These are phyloP conservation scores for Botryotinia convoluta DNA, from an alignment of 2,329 filamentous ascomycete species.

Conservation along the genomic window DNA sequence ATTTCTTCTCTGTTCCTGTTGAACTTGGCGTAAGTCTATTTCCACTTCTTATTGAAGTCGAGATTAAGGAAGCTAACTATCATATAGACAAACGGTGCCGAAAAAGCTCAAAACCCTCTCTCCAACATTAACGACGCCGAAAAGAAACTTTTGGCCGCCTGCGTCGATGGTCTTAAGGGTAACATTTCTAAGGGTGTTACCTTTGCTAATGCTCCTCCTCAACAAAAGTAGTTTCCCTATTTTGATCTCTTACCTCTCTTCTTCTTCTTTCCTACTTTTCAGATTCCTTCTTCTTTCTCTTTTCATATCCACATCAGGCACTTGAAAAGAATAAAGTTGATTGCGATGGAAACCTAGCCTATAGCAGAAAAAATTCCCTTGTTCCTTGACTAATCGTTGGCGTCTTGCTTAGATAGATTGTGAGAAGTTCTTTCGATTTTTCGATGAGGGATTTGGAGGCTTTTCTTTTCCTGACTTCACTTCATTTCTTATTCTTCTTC, in stretches of 20 bases:
- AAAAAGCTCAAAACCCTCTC: conserved; percentile 19
- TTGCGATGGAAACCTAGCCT: background rate
- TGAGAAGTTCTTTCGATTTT: conserved; percentile 16
- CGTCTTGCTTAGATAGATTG: conserved; percentile 20
- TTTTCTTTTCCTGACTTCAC: conserved; percentile 4
- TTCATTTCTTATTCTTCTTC: background rate
- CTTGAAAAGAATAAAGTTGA: background rate
- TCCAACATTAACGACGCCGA: conserved; percentile 32
- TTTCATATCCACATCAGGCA: background rate
- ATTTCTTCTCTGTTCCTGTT: conserved; percentile 95
- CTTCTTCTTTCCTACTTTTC: background rate
- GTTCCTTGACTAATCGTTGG: conserved; percentile 20
- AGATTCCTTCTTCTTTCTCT: background rate
- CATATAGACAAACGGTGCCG: conserved; percentile 65
- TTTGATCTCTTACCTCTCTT: background rate
- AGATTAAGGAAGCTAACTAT: conserved; percentile 73
- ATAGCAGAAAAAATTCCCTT: background rate
- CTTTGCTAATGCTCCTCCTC: conserved; percentile 43
- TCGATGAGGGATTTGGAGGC: background rate
- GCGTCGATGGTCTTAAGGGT: conserved; percentile 41
- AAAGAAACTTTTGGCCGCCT: conserved; percentile 19
- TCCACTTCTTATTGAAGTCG: conserved; percentile 61
- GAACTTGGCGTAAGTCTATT: conserved; percentile 83
- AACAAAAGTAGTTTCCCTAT: conserved; percentile 24
- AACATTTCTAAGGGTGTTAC: conserved; percentile 89